Evolutionary conservation across 305 asterid species (phyloP).

Genomic region (Petunia hybrid): DNA sequence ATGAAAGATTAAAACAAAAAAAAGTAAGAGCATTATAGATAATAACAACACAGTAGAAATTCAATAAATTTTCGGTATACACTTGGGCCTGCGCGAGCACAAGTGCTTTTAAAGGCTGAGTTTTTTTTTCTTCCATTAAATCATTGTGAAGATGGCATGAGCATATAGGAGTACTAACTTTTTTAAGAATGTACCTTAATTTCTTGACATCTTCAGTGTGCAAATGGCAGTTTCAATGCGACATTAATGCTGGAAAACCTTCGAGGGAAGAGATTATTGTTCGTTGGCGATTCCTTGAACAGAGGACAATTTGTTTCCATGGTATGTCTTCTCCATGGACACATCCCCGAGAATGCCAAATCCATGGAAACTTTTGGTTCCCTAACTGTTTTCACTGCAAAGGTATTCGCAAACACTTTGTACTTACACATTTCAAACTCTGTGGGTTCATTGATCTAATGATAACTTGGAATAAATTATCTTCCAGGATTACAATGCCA

Average conservation of each 20-base stretch:
- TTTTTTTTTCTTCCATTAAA: no score
- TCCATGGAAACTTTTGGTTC: constrained; percentile 42
- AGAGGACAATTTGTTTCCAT: constrained; percentile 42
- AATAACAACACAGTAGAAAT: no score
- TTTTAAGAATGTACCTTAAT: not conserved
- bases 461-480: no score
- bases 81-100: no score
- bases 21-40: no score
- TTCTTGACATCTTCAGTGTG: not conserved
- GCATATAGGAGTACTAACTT: not conserved
- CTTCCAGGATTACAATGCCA: constrained; percentile 41
- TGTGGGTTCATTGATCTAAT: not conserved
- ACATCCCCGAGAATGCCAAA: constrained; percentile 38
- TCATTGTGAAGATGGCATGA: not conserved
- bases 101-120: no score
- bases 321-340: constrained; percentile 38
- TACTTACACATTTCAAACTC: not conserved
- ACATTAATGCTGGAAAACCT: constrained; percentile 41
- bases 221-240: constrained; percentile 38
- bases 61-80: no score
- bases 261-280: constrained; percentile 42
- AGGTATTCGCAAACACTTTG: constrained; percentile 26
- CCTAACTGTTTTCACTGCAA: constrained; percentile 39
- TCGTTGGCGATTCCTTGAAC: constrained; percentile 43
- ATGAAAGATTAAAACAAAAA: no score